Conservation (phyloP, 2,329 filamentous ascomycete genomes). For the Curvularia sp. region DNA sequence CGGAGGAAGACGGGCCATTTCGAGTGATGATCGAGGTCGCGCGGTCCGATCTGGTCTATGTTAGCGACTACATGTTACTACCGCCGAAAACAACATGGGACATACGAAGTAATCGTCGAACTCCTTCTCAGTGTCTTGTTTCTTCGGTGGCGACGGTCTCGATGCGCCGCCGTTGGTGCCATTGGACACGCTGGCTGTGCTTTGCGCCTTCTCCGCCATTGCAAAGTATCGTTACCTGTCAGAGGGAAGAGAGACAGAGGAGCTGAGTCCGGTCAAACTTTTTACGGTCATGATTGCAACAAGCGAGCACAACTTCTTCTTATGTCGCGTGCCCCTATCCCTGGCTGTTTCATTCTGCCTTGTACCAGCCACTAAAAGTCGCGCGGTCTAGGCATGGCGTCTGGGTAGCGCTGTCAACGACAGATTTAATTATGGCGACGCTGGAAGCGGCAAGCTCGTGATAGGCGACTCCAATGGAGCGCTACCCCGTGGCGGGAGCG, state of each 20-base stretch:
- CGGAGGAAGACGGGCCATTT: slow-evolving; percentile 78
- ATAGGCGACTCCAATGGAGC: not conserved
- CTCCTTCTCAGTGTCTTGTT: not conserved
- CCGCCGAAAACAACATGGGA: not conserved
- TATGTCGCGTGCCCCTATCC: not conserved
- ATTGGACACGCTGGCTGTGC: not conserved
- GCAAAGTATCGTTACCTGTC: not conserved
- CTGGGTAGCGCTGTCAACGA: not conserved
- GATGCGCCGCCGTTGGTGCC: not conserved
- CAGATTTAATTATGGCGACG: not conserved
- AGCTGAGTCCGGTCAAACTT: not conserved
- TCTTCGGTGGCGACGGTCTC: not conserved
- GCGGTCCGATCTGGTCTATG: slow-evolving; percentile 60
- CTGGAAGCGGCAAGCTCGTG: not conserved
- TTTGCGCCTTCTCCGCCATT: not conserved
- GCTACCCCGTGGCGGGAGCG: not conserved
- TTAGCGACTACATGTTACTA: not conserved
- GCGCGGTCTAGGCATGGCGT: not conserved
- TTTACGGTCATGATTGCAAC: not conserved
- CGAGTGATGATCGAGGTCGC: slow-evolving; percentile 73
- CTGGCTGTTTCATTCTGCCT: not conserved
- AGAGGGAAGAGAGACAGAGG: not conserved
- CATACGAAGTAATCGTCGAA: slow-evolving; percentile 1
- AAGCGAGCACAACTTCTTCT: not conserved
- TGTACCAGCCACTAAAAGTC: not conserved